phyloP scores from a whole-genome alignment of 2,329 filamentous ascomycete genomes.

The Sporothrix globosa region DNA sequence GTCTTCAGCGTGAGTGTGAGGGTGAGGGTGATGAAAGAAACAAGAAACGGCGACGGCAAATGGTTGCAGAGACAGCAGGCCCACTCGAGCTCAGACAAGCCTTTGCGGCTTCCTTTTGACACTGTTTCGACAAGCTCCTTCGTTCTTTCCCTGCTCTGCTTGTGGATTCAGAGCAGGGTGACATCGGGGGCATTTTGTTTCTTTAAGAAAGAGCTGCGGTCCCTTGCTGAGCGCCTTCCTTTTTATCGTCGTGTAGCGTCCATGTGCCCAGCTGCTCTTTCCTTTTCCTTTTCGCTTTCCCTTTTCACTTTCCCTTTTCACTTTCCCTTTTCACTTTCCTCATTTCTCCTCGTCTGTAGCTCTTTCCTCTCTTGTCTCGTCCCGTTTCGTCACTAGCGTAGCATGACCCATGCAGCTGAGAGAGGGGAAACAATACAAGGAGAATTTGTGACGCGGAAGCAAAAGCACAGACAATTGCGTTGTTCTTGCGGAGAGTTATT shows the following conservation, averaged over 20 bases:
- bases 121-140: background rate
- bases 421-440: background rate
- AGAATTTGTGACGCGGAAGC: background rate
- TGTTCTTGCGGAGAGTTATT: background rate
- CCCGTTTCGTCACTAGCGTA: constrained; percentile 16
- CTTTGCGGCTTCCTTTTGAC: background rate
- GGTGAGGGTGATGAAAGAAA: constrained; percentile 5
- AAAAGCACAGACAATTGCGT: background rate
- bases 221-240: background rate
- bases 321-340: background rate
- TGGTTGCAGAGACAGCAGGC: constrained; percentile 12
- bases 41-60: constrained; percentile 6
- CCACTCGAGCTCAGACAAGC: constrained; percentile 2
- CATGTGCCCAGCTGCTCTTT: background rate
- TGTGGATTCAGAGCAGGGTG: constrained; percentile 13
- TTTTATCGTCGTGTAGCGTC: background rate
- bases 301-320: background rate
- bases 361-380: background rate
- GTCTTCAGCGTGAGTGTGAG: background rate
- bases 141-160: constrained; percentile 4
- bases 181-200: background rate
- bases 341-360: no score
- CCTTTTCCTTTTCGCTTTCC: background rate
- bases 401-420: background rate
- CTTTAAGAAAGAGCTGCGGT: background rate